Conservation (phyloP, 345 rosid species). For the Pseudoturritis turrita region DNA sequence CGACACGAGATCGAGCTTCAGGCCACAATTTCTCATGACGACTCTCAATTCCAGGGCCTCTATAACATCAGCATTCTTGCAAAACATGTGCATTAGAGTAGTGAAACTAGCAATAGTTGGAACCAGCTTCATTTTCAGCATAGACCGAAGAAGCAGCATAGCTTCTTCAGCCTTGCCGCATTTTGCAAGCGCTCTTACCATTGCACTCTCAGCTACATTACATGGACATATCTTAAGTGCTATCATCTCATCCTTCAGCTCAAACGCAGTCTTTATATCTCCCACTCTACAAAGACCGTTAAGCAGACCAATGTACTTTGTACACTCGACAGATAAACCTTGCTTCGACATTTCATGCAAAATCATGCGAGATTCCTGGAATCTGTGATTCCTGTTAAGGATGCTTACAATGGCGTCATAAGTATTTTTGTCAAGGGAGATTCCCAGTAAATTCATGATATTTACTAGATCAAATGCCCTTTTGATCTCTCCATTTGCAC, state of each 20-base stretch:
- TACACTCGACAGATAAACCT: slow-evolving; percentile 46
- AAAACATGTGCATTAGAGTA: slow-evolving; percentile 60
- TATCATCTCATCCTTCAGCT: slow-evolving; percentile 68
- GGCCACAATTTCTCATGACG: slow-evolving; percentile 46
- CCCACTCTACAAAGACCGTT: slow-evolving; percentile 66
- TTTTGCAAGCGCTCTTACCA: slow-evolving; percentile 79
- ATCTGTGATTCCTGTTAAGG: slow-evolving; percentile 46
- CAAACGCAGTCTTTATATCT: slow-evolving; percentile 53
- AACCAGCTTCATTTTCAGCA: slow-evolving; percentile 49
- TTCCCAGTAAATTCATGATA: slow-evolving; percentile 44
- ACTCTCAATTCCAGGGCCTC: slow-evolving; percentile 56
- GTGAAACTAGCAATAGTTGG: slow-evolving; percentile 82
- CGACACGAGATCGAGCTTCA: slow-evolving; percentile 61
- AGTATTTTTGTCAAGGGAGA: slow-evolving; percentile 44
- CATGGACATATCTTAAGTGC: slow-evolving; percentile 35
- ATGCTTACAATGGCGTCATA: slow-evolving; percentile 39
- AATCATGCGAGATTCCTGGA: slow-evolving; percentile 47
- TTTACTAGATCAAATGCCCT: slow-evolving; percentile 50
- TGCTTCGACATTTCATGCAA: slow-evolving; percentile 56
- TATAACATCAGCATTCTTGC: slow-evolving; percentile 43
- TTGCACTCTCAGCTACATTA: slow-evolving; percentile 77
- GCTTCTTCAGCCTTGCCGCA: slow-evolving; percentile 83
- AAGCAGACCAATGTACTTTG: slow-evolving; percentile 49
- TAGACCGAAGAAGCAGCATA: slow-evolving; percentile 46
- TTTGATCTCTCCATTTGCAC: slow-evolving; percentile 41